Conservation (phyloP, 2,329 filamentous ascomycete species). For the Phoma herbarum region DNA sequence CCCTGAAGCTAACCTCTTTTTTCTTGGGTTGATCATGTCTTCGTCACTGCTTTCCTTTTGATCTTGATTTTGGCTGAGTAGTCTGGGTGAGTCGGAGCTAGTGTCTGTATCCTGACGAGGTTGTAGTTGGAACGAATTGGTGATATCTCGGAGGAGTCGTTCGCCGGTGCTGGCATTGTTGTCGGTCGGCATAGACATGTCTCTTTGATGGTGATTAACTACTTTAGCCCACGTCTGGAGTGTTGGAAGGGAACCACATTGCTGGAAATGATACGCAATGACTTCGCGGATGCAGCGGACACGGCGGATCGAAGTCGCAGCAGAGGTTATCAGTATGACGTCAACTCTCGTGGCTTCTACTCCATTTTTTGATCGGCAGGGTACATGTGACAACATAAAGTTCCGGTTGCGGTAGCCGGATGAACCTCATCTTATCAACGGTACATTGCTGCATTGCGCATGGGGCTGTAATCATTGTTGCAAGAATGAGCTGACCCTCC, state of each 20-base stretch:
- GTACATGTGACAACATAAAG: neutral
- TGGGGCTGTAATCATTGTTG: too few species aligned
- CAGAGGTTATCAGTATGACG: constrained; percentile 6
- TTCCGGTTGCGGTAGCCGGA: constrained; percentile 1
- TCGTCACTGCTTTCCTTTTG: neutral
- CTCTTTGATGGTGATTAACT: neutral
- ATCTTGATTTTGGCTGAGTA: constrained; percentile 8
- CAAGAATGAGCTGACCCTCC: too few species aligned
- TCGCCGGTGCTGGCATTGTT: constrained; percentile 14
- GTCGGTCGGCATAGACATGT: constrained; percentile 20
- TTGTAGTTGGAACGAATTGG: constrained; percentile 18
- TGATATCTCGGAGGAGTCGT: constrained; percentile 24
- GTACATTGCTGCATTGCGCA: neutral
- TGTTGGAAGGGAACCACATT: constrained; percentile 12
- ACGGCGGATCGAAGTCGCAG: neutral
- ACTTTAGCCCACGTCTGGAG: constrained; percentile 18
- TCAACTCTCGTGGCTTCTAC: constrained; percentile 7
- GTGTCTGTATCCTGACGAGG: constrained; percentile 18
- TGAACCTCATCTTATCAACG: neutral
- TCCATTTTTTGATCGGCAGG: neutral
- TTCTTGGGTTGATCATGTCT: constrained; percentile 27
- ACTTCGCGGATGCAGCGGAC: constrained; percentile 11
- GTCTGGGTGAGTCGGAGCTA: constrained; percentile 21
- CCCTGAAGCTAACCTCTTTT: constrained; percentile 18
- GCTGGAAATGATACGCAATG: neutral